These are phyloP conservation scores for Tetracladium marchalianum DNA, from an alignment of 495 filamentous ascomycete species.

Conservation along the genomic window DNA sequence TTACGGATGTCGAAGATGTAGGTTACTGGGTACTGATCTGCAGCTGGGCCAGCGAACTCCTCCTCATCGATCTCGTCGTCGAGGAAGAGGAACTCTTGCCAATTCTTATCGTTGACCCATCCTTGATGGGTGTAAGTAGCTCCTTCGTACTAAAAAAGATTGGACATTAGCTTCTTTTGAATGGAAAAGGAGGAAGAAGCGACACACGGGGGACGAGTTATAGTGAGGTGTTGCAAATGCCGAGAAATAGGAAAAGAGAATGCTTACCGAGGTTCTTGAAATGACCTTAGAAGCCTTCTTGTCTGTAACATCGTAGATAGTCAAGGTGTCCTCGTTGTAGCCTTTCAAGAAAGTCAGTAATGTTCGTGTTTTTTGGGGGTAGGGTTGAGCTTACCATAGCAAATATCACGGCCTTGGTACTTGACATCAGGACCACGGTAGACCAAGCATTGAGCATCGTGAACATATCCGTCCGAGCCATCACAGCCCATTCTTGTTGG, in stretches of 20 bases:
- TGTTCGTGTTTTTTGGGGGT: no score
- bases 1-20: constrained; percentile 47
- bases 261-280: constrained; percentile 30
- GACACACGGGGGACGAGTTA: no score
- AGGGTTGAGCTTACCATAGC: constrained; percentile 28
- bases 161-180: no score
- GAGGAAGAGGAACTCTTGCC: constrained; percentile 43
- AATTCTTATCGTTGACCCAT: constrained; percentile 40
- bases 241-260: no score
- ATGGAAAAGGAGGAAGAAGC: no score
- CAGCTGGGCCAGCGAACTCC: constrained; percentile 33
- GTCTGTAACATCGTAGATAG: constrained; percentile 47
- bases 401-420: constrained; percentile 43
- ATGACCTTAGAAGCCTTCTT: constrained; percentile 36
- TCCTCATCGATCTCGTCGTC: constrained; percentile 53
- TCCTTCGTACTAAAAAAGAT: constrained; percentile 34
- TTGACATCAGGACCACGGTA: constrained; percentile 45
- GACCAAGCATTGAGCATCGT: constrained; percentile 49
- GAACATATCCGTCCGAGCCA: constrained; percentile 44
- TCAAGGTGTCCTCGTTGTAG: constrained; percentile 41
- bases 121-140: constrained; percentile 52
- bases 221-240: no score
- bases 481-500: constrained; percentile 41
- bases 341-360: constrained; percentile 1
- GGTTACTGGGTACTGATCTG: constrained; percentile 34